These are phyloP conservation scores for Arachis monticola DNA, from an alignment of 331 rosid species.

Conservation along the genomic window DNA sequence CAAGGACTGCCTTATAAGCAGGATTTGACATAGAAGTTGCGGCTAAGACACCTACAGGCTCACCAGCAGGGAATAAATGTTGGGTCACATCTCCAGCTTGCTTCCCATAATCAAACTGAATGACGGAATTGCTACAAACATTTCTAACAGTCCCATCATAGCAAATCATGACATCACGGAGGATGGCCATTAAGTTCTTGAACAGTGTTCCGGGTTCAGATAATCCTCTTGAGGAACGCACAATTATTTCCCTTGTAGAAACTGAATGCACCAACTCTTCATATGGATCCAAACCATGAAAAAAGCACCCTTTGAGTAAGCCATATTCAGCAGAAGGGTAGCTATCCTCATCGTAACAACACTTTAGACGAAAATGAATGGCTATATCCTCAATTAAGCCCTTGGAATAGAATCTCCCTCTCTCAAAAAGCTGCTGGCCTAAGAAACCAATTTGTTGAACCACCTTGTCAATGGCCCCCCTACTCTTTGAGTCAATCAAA, in stretches of 20 bases:
- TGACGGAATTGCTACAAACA: constrained; percentile 81
- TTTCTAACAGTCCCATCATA: constrained; percentile 92
- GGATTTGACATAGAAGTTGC: constrained; percentile 98
- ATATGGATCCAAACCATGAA: constrained; percentile 85
- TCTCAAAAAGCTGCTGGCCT: constrained; percentile 79
- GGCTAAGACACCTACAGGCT: constrained; percentile 97
- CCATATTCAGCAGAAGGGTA: constrained; percentile 91
- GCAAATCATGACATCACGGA: constrained; percentile 89
- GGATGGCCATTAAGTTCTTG: constrained; percentile 94
- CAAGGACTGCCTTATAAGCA: constrained; percentile 97
- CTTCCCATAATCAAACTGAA: constrained; percentile 81
- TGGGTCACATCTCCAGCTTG: constrained; percentile 49
- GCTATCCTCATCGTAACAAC: constrained; percentile 56
- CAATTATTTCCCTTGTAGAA: constrained; percentile 78
- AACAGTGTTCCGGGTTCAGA: constrained; percentile 95
- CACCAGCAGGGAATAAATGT: constrained; percentile 83
- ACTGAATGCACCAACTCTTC: constrained; percentile 96
- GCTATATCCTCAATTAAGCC: constrained; percentile 81
- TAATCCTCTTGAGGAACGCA: constrained; percentile 91
- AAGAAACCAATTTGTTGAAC: constrained; percentile 91
- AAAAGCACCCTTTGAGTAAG: constrained; percentile 69
- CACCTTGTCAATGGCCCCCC: constrained; percentile 69
- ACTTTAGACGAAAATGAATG: constrained; percentile 56
- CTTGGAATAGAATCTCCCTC: constrained; percentile 83
- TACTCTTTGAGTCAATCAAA: constrained; percentile 80